phyloP scores from a whole-genome alignment of 352 stramenopile species.

The Globisporangium spinosum region DNA sequence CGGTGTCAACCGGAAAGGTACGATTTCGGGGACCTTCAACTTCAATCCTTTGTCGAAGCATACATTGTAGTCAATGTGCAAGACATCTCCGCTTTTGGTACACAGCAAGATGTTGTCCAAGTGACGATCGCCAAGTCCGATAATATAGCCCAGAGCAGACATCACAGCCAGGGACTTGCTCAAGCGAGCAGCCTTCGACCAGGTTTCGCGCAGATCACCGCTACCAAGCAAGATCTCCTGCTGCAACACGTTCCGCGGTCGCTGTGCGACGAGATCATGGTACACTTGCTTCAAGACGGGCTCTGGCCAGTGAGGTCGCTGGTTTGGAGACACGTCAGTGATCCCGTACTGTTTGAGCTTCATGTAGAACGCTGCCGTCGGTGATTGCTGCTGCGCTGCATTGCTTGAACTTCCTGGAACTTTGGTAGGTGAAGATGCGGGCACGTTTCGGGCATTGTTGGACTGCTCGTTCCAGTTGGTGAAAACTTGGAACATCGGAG shows the following conservation, averaged over 20 bases:
- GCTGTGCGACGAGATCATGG: conserved; percentile 57
- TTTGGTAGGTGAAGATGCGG: conserved; percentile 22
- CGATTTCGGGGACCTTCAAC: conserved; percentile 88
- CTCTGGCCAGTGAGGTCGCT: conserved; percentile 59
- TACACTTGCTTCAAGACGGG: conserved; percentile 64
- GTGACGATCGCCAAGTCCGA: conserved; percentile 90
- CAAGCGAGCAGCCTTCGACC: conserved; percentile 53
- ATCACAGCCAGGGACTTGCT: conserved; percentile 81
- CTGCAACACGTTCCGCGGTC: conserved; percentile 58
- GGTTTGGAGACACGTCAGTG: conserved; percentile 57
- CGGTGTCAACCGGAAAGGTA: conserved; percentile 89
- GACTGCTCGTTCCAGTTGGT: conserved; percentile 42
- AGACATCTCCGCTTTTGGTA: conserved; percentile 65
- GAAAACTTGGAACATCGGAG: conserved; percentile 81
- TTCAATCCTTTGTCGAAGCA: conserved; percentile 88
- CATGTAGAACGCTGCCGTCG: conserved; percentile 78
- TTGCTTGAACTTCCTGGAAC: neutral
- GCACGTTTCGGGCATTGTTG: conserved; percentile 14
- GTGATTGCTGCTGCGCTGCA: conserved; percentile 28
- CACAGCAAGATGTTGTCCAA: conserved; percentile 91
- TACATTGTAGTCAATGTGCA: conserved; percentile 93
- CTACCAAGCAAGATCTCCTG: conserved; percentile 58
- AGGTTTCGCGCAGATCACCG: conserved; percentile 58
- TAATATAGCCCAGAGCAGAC: conserved; percentile 84
- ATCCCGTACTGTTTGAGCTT: conserved; percentile 81